A percentile compares a stretch with the other conserved stretches of the same genome.
Evolutionary conservation across 1,284 basidiomycete genomes (phyloP).

Genomic region (Sanghuangporus weigelae): DNA sequence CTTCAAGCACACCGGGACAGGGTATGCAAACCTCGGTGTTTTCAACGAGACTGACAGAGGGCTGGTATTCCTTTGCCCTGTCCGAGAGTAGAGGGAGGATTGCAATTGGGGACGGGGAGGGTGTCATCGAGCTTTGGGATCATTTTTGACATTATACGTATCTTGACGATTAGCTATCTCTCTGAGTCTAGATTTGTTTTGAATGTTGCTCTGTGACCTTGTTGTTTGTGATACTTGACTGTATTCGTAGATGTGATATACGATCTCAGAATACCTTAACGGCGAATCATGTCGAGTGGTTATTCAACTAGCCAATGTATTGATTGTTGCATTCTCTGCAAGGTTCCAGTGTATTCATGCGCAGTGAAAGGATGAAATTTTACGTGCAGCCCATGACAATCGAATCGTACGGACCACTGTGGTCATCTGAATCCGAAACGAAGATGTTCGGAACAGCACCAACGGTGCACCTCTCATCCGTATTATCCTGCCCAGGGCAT

Average conservation of each 20-base stretch:
- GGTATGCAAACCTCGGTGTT: constrained; percentile 37
- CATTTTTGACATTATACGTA: constrained; percentile 27
- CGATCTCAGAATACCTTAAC: too few species aligned
- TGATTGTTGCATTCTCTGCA: not conserved
- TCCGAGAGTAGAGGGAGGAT: constrained; percentile 57
- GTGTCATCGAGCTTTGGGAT: constrained; percentile 45
- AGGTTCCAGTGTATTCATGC: too few species aligned
- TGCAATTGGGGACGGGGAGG: constrained; percentile 46
- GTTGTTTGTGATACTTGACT: not conserved
- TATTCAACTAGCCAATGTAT: not conserved
- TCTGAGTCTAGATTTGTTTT: too few species aligned
- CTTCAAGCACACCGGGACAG: not conserved
- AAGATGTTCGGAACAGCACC: constrained; percentile 20
- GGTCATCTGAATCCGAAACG: constrained; percentile 15
- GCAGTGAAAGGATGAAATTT: not conserved
- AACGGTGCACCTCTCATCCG: constrained; percentile 15
- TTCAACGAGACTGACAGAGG: constrained; percentile 37
- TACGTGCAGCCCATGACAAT: constrained; percentile 18
- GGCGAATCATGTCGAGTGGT: not conserved
- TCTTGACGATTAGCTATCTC: not conserved
- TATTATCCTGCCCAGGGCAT: constrained; percentile 22
- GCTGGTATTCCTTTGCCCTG: constrained; percentile 49
- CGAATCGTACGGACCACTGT: constrained; percentile 22
- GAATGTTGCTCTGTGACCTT: too few species aligned
- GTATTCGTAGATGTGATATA: not conserved